Evolutionary conservation across 73 alveolate species (phyloP).

Genomic region (Tetrahymena elliotti): DNA sequence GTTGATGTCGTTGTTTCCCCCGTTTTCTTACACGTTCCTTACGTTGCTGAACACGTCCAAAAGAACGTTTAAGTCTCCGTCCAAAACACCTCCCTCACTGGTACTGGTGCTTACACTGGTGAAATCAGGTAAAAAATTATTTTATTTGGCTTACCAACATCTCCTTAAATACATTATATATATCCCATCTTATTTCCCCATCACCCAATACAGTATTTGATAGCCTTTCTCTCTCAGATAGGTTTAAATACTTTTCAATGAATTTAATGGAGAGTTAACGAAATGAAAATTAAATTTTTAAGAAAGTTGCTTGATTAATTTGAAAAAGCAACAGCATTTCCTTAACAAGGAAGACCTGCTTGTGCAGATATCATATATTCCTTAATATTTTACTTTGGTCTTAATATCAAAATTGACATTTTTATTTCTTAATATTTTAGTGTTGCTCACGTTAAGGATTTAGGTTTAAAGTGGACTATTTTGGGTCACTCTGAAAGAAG

Average conservation of each 20-base stretch:
- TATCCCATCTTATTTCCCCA: not conserved
- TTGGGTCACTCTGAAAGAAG: conserved; percentile 99
- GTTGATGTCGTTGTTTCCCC: conserved; percentile 79
- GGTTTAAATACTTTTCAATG: too few species aligned
- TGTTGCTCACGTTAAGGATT: conserved; percentile 89
- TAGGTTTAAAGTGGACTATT: conserved; percentile 87
- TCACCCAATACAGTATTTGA: too few species aligned
- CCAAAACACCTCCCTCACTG: conserved; percentile 72
- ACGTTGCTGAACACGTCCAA: conserved; percentile 29
- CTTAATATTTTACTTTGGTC: not conserved
- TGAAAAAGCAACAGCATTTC: not conserved
- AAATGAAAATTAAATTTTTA: not conserved
- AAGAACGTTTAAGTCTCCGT: conserved; percentile 66
- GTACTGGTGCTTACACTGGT: conserved; percentile 98
- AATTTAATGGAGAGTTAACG: not conserved
- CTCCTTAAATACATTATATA: not conserved
- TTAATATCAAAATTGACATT: not conserved
- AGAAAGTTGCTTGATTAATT: too few species aligned
- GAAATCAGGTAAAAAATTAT: conserved; percentile 55
- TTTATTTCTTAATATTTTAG: conserved; percentile 8
- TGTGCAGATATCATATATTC: not conserved
- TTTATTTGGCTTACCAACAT: not conserved
- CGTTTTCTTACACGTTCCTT: conserved; percentile 54
- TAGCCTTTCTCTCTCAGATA: not conserved
- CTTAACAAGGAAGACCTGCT: not conserved